Percentiles rank a stretch among this genome's conserved stretches.
Evolutionary conservation across 1,284 basidiomycete genomes (phyloP).

Genomic region (Ustilago tritici): DNA sequence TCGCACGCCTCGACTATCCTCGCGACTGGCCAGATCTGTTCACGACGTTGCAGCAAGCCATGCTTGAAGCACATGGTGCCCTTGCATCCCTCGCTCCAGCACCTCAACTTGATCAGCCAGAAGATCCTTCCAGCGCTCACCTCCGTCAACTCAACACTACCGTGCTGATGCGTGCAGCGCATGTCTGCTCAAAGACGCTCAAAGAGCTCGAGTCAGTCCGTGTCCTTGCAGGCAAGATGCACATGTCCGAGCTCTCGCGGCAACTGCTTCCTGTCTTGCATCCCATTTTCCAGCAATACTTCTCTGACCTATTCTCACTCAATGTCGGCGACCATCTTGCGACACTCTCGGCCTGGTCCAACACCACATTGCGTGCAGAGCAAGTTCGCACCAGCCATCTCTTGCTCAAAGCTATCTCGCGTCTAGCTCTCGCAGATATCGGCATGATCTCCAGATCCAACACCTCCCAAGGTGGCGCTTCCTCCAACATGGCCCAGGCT

Average conservation of each 20-base stretch:
- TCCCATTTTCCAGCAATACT: slow-evolving; percentile 63
- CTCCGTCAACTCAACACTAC: slow-evolving; percentile 44
- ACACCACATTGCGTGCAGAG: slow-evolving; percentile 45
- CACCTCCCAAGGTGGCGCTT: slow-evolving; percentile 35
- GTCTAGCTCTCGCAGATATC: slow-evolving; percentile 61
- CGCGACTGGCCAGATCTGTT: slow-evolving; percentile 65
- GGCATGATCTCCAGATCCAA: slow-evolving; percentile 57
- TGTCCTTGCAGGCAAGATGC: slow-evolving; percentile 65
- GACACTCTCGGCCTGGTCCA: slow-evolving; percentile 55
- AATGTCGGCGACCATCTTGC: slow-evolving; percentile 27
- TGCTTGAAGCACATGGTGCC: slow-evolving; percentile 54
- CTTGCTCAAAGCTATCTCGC: slow-evolving; percentile 58
- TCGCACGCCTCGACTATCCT: slow-evolving; percentile 66
- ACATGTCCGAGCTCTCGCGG: slow-evolving; percentile 66
- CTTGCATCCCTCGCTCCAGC: slow-evolving; percentile 34
- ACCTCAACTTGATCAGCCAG: slow-evolving; percentile 35
- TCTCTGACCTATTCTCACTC: slow-evolving; percentile 56
- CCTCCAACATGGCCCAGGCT: slow-evolving; percentile 58
- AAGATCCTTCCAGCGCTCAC: slow-evolving; percentile 20
- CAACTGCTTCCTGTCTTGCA: slow-evolving; percentile 62
- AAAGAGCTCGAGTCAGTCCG: slow-evolving; percentile 66
- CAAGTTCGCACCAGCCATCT: slow-evolving; percentile 65
- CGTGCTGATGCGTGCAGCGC: slow-evolving; percentile 59
- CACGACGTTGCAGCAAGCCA: slow-evolving; percentile 53
- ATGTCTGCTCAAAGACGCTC: slow-evolving; percentile 59